Base-by-base conservation (phyloP, 208 protist genomes). In the Crithidia fasciculata region DNA sequence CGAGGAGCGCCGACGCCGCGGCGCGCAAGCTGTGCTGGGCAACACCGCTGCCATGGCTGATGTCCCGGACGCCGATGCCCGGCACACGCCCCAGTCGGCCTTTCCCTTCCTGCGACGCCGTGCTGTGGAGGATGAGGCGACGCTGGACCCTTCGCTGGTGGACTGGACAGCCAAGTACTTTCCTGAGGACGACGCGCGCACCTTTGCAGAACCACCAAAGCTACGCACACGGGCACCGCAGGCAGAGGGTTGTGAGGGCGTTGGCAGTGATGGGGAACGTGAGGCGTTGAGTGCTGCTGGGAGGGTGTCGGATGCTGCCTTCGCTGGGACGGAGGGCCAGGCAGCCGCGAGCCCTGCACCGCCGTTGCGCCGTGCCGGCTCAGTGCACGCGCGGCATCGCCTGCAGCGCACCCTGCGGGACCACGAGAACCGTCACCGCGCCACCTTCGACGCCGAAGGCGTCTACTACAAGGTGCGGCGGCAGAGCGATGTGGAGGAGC, bases 151-250 rank as follows among this genome's bases (percentile, higher is more conserved):
- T 0, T 97, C 93, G 12, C 78, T 97, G 19, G 89, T 97, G 36
- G 89, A 97, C 65, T 97, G 93, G 90, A 94, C 93, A n/a, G 90
- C 89, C 45, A 95, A 95, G 80, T 95, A 93, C 75, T 97, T 90
- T 63, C 88, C 93, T 6, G 89, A 93, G 16, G 93, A 97, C 76
- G 82, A 86, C 18, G 62, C 81, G 16, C 53, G 64, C 54, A 95
- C 88, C 6, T 95, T 97, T 69, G 71, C 79, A 4, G 72, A 85
- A 41, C 89, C 87, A 37, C 92, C 90, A 44, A 81, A 84, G 57
- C 84, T 92, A 13, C 88, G 87, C n/a, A 43, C 54, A 4, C 43
- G 52, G 28, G 74, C 47, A 45, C 37, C 37, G 37, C 19, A 41
- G 10, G 56, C 37, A 64, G 59, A 10, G 43, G 28, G 59, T 0